phyloP scores from a whole-genome alignment of 1,284 basidiomycete genomes.

The Veloboletus limbatus region DNA sequence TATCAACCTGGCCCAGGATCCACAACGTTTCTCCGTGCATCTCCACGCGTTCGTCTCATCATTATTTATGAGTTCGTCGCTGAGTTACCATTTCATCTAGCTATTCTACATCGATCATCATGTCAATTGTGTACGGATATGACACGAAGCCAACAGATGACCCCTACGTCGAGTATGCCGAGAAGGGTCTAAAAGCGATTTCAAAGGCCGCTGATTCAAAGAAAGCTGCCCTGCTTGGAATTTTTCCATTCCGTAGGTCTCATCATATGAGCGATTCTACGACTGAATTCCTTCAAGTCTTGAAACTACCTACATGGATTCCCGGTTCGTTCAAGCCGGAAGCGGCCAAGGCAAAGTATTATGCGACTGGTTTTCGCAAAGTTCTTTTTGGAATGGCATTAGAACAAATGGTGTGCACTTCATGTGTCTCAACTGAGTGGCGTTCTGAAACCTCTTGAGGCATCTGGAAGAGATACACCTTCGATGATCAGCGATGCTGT shows the following conservation, averaged over 20 bases:
- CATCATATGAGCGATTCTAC: background rate
- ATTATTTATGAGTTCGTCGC: background rate
- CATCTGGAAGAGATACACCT: constrained; percentile 12
- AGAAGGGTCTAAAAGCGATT: constrained; percentile 22
- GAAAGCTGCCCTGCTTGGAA: constrained; percentile 22
- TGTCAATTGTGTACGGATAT: constrained; percentile 31
- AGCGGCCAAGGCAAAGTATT: constrained; percentile 16
- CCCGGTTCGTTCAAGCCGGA: constrained; percentile 28
- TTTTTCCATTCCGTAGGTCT: constrained; percentile 28
- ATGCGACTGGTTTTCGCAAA: constrained; percentile 21
- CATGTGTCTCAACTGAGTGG: background rate
- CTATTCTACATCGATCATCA: constrained; percentile 28
- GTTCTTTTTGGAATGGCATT: constrained; percentile 24
- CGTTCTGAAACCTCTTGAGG: constrained; percentile 9
- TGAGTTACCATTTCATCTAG: constrained; percentile 8
- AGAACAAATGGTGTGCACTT: constrained; percentile 23
- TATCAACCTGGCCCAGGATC: constrained; percentile 20
- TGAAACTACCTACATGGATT: constrained; percentile 26
- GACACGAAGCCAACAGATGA: constrained; percentile 21
- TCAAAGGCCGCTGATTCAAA: constrained; percentile 21
- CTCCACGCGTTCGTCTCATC: constrained; percentile 21
- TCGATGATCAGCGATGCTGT: constrained; percentile 26
- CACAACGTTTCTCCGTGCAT: constrained; percentile 19
- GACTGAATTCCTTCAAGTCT: constrained; percentile 15
- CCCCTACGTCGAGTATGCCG: constrained; percentile 24